These are phyloP conservation scores for Byssothecium circinans DNA, from an alignment of 2,329 filamentous ascomycete genomes.

Conservation along the genomic window DNA sequence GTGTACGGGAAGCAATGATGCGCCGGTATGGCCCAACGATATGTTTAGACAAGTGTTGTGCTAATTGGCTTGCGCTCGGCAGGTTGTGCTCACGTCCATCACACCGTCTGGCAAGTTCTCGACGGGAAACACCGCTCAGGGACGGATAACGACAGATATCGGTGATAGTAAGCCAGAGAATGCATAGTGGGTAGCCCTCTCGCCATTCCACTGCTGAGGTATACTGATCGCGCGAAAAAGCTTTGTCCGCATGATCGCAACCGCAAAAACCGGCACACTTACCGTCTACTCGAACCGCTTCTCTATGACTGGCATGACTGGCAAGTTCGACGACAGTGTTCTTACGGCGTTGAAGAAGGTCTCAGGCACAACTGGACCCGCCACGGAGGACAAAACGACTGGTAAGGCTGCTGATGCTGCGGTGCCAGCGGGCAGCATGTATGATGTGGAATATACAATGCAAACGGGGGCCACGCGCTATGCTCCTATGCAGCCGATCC, in stretches of 20 bases:
- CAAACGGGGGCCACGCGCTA: slow-evolving; percentile 62
- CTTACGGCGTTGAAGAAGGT: slow-evolving; percentile 41
- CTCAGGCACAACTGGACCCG: slow-evolving; percentile 32
- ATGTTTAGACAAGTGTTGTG: not conserved
- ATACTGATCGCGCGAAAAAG: slow-evolving; percentile 19
- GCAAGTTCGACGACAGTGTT: slow-evolving; percentile 54
- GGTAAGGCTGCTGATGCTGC: slow-evolving; percentile 19
- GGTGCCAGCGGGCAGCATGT: slow-evolving; percentile 33
- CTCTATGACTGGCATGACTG: slow-evolving; percentile 65
- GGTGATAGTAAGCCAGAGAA: slow-evolving; percentile 48
- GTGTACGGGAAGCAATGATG: slow-evolving; percentile 61
- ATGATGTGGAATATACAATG: slow-evolving; percentile 55
- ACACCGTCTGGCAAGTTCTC: slow-evolving; percentile 51
- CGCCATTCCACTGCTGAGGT: not conserved
- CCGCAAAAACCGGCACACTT: slow-evolving; percentile 57
- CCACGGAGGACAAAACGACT: slow-evolving; percentile 23
- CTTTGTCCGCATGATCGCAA: slow-evolving; percentile 55
- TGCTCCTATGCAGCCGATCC: slow-evolving; percentile 63
- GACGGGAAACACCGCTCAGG: slow-evolving; percentile 45
- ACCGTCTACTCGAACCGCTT: slow-evolving; percentile 66
- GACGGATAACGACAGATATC: slow-evolving; percentile 24
- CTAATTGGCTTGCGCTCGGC: not conserved
- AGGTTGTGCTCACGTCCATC: slow-evolving; percentile 28
- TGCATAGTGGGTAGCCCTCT: slow-evolving; percentile 54
- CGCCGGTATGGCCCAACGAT: slow-evolving; percentile 38